Base-by-base conservation (phyloP, 169 alveolate species). In the Eimeria necatrix region DNA sequence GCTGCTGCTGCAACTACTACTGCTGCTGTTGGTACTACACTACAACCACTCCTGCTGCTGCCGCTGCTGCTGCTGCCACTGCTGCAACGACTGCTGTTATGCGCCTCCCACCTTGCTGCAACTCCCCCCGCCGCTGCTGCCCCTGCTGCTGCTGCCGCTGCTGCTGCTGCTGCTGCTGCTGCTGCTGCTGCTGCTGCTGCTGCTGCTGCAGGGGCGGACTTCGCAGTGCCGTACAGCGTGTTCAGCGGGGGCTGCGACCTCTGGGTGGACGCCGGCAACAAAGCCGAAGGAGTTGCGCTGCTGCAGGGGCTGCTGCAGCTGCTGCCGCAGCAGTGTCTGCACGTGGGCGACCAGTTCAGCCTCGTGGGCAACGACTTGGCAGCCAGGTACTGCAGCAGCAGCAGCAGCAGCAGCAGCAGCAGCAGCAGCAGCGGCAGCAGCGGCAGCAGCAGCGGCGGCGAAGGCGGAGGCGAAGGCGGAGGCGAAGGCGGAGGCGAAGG, bases 221-320 rank as follows among this genome's bases (percentile, higher is more conserved):
- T n/a, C 56, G 20, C 4, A n/a, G 89, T 94, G 12, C 97, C 97
- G 48, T 96, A 93, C 76, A 94, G 97, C 70, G 97, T 96, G 22
- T 96, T 96, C 81, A 96, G 87, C 22, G 97, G 97, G 26, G 97
- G 97, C 41, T 93, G 94, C 46, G 97, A 96, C 80, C 85, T 94
- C 52, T 96, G 97, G 97, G 96, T 95, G 10, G 97, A 96, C 76
- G 76, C 93, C 49, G 97, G 97, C 9, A 96, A 96, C 73, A 96
- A 94, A 68, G 95, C 95, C 14, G 96, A 93, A 61, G 97, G 96
- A 70, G 90, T 96, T 48, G 85, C 92, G 87, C 68, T 86, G 59
- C 93, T 96, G 70, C 96, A 96, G 78, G 86, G 84, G 26, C 73
- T 87, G 71, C 51, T 94, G 6, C 80, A 86, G 32, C 94, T 96